phyloP scores from a whole-genome alignment of 2,329 filamentous ascomycete species.

The Bimuria novae-zelandiae region DNA sequence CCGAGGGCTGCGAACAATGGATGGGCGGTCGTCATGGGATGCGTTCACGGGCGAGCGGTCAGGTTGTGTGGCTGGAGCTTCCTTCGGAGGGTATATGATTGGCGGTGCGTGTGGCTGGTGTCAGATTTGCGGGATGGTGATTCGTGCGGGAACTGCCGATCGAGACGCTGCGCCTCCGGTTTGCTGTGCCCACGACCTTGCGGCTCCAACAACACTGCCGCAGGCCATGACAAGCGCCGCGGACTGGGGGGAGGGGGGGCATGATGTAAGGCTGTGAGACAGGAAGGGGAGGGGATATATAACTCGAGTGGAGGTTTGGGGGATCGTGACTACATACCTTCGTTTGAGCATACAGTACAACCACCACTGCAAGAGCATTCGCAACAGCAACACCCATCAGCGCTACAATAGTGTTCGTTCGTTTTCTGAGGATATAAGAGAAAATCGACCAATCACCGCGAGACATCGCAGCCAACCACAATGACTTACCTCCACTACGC shows the following conservation, averaged over 20 bases:
- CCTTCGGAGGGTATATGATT: neutral
- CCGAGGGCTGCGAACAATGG: slow-evolving; percentile 1
- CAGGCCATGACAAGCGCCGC: slow-evolving; percentile 1
- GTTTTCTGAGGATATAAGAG: neutral
- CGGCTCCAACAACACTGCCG: neutral
- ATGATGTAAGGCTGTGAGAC: slow-evolving; percentile 7
- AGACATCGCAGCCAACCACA: slow-evolving; percentile 8
- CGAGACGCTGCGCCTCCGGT: slow-evolving; percentile 6
- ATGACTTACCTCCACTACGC: slow-evolving; percentile 34
- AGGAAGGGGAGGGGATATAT: slow-evolving; percentile 4
- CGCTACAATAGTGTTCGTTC: neutral
- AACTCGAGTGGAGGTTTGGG: neutral
- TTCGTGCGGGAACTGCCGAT: slow-evolving; percentile 9
- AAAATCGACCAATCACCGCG: neutral
- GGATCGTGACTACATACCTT: slow-evolving; percentile 1
- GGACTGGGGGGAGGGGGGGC: no score
- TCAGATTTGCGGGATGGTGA: neutral
- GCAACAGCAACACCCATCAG: neutral
- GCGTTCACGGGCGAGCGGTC: slow-evolving; percentile 8
- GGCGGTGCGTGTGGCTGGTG: neutral
- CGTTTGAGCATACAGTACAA: neutral
- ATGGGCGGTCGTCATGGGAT: slow-evolving; percentile 5
- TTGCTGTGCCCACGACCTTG: no score
- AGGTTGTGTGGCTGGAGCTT: neutral
- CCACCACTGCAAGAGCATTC: no score